These are phyloP conservation scores for Eucalyptus tenuipes DNA, from an alignment of 345 rosid species.

Conservation along the genomic window DNA sequence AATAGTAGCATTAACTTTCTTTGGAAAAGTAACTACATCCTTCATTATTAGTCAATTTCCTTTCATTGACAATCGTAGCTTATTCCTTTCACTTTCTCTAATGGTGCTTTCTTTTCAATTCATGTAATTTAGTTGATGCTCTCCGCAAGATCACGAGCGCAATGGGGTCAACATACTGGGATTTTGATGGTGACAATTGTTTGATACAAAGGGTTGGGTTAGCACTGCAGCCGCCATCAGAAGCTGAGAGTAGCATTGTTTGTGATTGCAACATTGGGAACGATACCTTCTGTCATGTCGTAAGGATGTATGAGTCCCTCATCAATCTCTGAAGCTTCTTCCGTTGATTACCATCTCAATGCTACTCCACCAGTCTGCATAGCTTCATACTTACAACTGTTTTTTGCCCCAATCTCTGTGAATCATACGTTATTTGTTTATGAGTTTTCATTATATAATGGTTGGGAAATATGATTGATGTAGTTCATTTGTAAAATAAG, in stretches of 20 bases:
- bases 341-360: neutral
- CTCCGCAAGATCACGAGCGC: slow-evolving; percentile 30
- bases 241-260: slow-evolving; percentile 2
- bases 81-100: neutral
- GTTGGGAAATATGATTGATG: neutral
- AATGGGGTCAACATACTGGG: slow-evolving; percentile 43
- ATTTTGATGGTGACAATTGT: slow-evolving; percentile 33
- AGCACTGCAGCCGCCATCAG: neutral
- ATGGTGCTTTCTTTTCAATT: neutral
- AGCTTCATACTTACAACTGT: neutral
- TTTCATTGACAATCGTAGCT: neutral
- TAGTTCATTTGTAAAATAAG: neutral
- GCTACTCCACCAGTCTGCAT: neutral
- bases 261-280: slow-evolving; percentile 22
- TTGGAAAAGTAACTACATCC: neutral
- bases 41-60: neutral
- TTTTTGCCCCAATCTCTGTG: neutral
- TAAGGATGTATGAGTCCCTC: slow-evolving; percentile 9
- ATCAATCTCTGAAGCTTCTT: neutral
- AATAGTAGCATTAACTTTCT: neutral
- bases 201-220: slow-evolving; percentile 2
- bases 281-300: slow-evolving; percentile 17
- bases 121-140: slow-evolving; percentile 23
- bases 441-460: neutral
- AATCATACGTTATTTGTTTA: neutral